Evolutionary conservation across 768 basidiomycete genomes (phyloP).

Genomic region (Trametes elegans): DNA sequence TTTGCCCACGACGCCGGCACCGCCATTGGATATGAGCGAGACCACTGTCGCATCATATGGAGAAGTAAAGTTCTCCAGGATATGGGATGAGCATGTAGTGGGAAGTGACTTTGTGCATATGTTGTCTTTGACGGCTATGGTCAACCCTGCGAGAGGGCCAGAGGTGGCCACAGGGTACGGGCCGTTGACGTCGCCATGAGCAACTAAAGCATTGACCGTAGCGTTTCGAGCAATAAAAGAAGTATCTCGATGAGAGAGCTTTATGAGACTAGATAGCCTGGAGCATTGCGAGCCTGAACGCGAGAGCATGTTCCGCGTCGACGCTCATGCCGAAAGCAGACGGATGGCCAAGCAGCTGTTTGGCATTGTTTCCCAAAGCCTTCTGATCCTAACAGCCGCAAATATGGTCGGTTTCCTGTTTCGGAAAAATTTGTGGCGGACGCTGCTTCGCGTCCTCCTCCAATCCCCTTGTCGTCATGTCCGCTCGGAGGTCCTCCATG

Average conservation of each 20-base stretch:
- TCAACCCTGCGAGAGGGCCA: constrained; percentile 34
- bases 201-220: constrained; percentile 1
- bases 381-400: constrained; percentile 23
- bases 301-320: background rate
- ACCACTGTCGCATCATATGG: constrained; percentile 91
- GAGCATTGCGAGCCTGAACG: constrained; percentile 1
- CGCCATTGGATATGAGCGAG: constrained; percentile 50
- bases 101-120: constrained; percentile 67
- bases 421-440: constrained; percentile 18
- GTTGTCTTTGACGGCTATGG: constrained; percentile 82
- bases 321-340: background rate
- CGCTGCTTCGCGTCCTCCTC: background rate
- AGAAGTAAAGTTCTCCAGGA: constrained; percentile 70
- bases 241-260: background rate
- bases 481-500: background rate
- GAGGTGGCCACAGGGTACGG: constrained; percentile 13
- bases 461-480: constrained; percentile 8
- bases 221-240: background rate
- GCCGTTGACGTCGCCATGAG: background rate
- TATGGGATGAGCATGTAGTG: constrained; percentile 76
- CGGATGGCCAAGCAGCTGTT: constrained; percentile 9
- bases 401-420: constrained; percentile 15
- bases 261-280: background rate
- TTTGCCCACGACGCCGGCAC: constrained; percentile 80
- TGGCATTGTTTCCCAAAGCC: constrained; percentile 21